Evolutionary conservation across 345 rosid species (phyloP).

Genomic region (Gossypium raimondii): DNA sequence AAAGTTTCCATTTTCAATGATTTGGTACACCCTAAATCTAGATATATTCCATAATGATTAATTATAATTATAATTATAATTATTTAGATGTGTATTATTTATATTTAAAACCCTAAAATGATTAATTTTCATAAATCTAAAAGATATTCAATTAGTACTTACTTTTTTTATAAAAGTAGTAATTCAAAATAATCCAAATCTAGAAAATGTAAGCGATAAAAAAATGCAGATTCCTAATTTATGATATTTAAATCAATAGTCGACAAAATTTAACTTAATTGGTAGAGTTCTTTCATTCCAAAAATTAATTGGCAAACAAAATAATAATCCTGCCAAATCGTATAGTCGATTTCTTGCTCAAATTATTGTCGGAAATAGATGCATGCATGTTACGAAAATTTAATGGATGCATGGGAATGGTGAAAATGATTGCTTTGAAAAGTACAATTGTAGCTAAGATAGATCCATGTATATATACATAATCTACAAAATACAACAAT

Average conservation of each 20-base stretch:
- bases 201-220: not conserved
- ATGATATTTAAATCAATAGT: not conserved
- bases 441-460: not conserved
- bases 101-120: too few relatives aligned
- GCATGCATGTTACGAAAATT: not conserved
- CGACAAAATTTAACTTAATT: not conserved
- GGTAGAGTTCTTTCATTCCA: not conserved
- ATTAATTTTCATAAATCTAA: too few relatives aligned
- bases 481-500: not conserved
- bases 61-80: too few relatives aligned
- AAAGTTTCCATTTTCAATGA: too few relatives aligned
- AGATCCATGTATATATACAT: not conserved
- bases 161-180: too few relatives aligned
- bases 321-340: not conserved
- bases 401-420: not conserved
- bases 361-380: slow-evolving; percentile 6
- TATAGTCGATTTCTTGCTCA: not conserved
- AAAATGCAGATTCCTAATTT: not conserved
- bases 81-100: too few relatives aligned
- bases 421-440: slow-evolving; percentile 8
- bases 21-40: too few relatives aligned
- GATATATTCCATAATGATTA: too few relatives aligned
- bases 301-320: not conserved
- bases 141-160: too few relatives aligned
- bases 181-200: not conserved